Percentiles rank a stretch among this genome's conserved stretches.
These are phyloP conservation scores for Gynostemma pentaphyllum DNA, from an alignment of 306 rosid genomes.

Conservation along the genomic window DNA sequence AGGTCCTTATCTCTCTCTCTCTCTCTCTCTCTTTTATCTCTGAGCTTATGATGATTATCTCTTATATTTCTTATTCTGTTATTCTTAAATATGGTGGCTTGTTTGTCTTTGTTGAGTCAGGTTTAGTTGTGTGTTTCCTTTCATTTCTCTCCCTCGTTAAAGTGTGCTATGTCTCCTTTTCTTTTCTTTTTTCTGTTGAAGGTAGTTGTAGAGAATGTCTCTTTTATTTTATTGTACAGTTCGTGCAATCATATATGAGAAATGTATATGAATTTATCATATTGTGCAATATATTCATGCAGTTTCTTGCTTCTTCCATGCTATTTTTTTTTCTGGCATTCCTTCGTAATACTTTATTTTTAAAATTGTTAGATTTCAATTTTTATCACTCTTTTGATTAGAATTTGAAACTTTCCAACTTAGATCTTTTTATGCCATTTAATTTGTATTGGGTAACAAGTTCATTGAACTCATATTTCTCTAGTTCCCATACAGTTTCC, in stretches of 20 bases:
- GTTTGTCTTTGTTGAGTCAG: conserved; percentile 43
- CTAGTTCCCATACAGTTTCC: neutral
- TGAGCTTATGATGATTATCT: conserved; percentile 54
- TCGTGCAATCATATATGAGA: conserved; percentile 28
- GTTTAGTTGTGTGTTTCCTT: conserved; percentile 22
- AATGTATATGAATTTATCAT: conserved; percentile 51
- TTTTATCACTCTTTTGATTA: neutral
- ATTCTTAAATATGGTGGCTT: conserved; percentile 43
- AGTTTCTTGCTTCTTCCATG: conserved; percentile 4
- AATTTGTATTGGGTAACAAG: neutral
- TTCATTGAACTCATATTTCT: neutral
- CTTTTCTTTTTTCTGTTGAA: conserved; percentile 55
- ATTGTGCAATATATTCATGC: conserved; percentile 44
- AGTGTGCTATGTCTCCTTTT: conserved; percentile 44
- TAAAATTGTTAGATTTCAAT: neutral
- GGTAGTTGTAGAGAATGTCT: conserved; percentile 56
- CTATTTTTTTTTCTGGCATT: neutral
- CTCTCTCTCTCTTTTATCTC: too few species aligned
- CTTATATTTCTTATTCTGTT: too few species aligned
- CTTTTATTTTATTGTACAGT: conserved; percentile 48
- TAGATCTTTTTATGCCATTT: neutral
- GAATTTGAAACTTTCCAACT: neutral
- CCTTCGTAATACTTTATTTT: neutral
- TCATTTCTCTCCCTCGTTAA: conserved; percentile 30
- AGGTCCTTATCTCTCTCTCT: conserved; percentile 33